Evolutionary conservation across 768 basidiomycete species (phyloP).

Genomic region (Boletus tylopilopsis): DNA sequence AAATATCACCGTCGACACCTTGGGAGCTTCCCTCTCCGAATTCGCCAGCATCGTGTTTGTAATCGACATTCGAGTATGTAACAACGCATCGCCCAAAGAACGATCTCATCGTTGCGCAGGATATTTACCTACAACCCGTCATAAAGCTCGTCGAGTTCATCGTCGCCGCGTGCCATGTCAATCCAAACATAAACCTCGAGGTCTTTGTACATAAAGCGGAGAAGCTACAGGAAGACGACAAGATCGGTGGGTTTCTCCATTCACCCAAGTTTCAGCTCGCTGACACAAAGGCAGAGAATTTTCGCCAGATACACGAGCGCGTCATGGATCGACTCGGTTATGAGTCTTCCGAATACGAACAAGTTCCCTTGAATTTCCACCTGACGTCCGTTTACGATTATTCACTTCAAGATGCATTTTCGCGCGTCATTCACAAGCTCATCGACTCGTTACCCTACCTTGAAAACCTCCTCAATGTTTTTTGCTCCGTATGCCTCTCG

Average conservation of each 20-base stretch:
- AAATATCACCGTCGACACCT: slow-evolving; percentile 73
- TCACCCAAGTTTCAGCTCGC: background rate
- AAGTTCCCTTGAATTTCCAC: slow-evolving; percentile 80
- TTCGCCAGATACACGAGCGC: slow-evolving; percentile 85
- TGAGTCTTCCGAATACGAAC: slow-evolving; percentile 69
- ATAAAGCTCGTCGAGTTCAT: slow-evolving; percentile 80
- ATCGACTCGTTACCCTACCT: slow-evolving; percentile 82
- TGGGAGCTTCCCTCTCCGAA: slow-evolving; percentile 69
- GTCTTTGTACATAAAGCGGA: slow-evolving; percentile 97
- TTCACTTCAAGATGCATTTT: slow-evolving; percentile 88
- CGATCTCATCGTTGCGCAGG: slow-evolving; percentile 39
- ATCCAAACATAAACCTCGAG: slow-evolving; percentile 76
- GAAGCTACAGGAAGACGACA: slow-evolving; percentile 86
- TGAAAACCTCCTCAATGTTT: slow-evolving; percentile 84
- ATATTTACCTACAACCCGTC: slow-evolving; percentile 82
- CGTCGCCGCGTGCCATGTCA: slow-evolving; percentile 68
- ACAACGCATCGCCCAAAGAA: background rate
- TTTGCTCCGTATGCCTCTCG: slow-evolving; percentile 57
- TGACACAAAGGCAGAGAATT: slow-evolving; percentile 62
- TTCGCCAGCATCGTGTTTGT: slow-evolving; percentile 90
- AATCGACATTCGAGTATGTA: slow-evolving; percentile 84
- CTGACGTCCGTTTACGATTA: slow-evolving; percentile 94
- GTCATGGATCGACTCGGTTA: slow-evolving; percentile 81
- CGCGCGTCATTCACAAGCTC: slow-evolving; percentile 81
- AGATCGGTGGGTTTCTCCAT: slow-evolving; percentile 56